A percentile compares a stretch with the other conserved stretches of the same genome.
These are phyloP conservation scores for Senecio squalidus DNA, from an alignment of 140 eudicot species.

Conservation along the genomic window DNA sequence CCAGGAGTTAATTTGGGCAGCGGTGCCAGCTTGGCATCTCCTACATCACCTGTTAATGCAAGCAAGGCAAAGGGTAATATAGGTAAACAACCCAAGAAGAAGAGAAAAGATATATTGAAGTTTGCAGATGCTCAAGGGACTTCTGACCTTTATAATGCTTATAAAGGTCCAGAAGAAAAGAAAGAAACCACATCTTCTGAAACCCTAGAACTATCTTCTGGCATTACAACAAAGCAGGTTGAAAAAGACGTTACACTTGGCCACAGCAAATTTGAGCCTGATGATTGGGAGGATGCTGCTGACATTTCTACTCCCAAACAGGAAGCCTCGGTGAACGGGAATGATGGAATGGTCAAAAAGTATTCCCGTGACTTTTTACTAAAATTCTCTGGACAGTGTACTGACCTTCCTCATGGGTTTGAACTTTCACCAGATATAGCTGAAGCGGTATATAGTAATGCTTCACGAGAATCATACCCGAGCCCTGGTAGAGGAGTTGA, in stretches of 20 bases:
- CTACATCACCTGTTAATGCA: slow-evolving; percentile 22
- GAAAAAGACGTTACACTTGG: slow-evolving; percentile 25
- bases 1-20: too few species aligned
- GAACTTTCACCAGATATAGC: slow-evolving; percentile 38
- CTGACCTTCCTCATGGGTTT: slow-evolving; percentile 63
- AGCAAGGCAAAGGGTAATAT: slow-evolving; percentile 32
- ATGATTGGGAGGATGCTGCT: slow-evolving; percentile 97
- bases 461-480: slow-evolving; percentile 33
- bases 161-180: slow-evolving; percentile 84
- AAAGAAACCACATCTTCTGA: slow-evolving; percentile 36
- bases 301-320: slow-evolving; percentile 69
- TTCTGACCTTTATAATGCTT: slow-evolving; percentile 84
- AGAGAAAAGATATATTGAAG: slow-evolving; percentile 47
- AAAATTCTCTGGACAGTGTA: slow-evolving; percentile 56
- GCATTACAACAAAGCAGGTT: slow-evolving; percentile 22
- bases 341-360: slow-evolving; percentile 45
- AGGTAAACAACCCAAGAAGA: slow-evolving; percentile 45
- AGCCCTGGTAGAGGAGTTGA: slow-evolving; percentile 72
- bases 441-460: slow-evolving; percentile 25
- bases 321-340: slow-evolving; percentile 32
- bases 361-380: slow-evolving; percentile 87
- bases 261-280: slow-evolving; percentile 60
- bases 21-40: too few species aligned
- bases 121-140: slow-evolving; percentile 76
- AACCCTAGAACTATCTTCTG: slow-evolving; percentile 13